Conservation (phyloP, 305 asterid genomes). For the Petunia hybrid region DNA sequence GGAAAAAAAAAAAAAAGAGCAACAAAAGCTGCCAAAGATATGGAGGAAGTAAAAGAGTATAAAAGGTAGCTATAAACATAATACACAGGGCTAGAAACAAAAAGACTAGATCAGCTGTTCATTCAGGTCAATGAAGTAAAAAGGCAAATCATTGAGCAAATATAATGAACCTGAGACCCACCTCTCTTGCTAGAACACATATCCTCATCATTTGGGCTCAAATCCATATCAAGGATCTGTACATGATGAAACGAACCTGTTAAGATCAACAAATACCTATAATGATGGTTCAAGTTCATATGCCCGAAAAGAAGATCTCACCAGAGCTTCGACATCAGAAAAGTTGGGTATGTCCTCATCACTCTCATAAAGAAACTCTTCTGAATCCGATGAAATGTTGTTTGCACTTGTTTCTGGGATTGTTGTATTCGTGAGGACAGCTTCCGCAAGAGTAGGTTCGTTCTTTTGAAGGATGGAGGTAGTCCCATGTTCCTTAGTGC, state of each 20-base stretch:
- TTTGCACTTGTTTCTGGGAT: slow-evolving; percentile 29
- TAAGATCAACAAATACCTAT: slow-evolving; percentile 28
- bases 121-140: slow-evolving; percentile 8
- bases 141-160: slow-evolving; percentile 18
- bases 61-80: slow-evolving; percentile 1
- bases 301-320: slow-evolving; percentile 29
- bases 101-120: slow-evolving; percentile 12
- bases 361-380: slow-evolving; percentile 33
- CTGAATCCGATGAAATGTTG: slow-evolving; percentile 21
- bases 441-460: slow-evolving; percentile 28
- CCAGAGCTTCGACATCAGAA: slow-evolving; percentile 38
- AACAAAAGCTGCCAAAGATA: background rate
- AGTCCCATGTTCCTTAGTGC: slow-evolving; percentile 28
- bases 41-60: slow-evolving; percentile 6
- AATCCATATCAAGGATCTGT: slow-evolving; percentile 88
- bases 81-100: slow-evolving; percentile 8
- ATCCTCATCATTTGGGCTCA: slow-evolving; percentile 65
- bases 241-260: slow-evolving; percentile 30
- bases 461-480: slow-evolving; percentile 30
- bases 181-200: slow-evolving; percentile 56
- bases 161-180: slow-evolving; percentile 43
- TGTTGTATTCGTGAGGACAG: slow-evolving; percentile 26
- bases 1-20: background rate
- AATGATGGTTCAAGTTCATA: slow-evolving; percentile 18
- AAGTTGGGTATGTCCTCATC: slow-evolving; percentile 34